Conservation (phyloP, 306 rosid species). For the Quercus cerris region DNA sequence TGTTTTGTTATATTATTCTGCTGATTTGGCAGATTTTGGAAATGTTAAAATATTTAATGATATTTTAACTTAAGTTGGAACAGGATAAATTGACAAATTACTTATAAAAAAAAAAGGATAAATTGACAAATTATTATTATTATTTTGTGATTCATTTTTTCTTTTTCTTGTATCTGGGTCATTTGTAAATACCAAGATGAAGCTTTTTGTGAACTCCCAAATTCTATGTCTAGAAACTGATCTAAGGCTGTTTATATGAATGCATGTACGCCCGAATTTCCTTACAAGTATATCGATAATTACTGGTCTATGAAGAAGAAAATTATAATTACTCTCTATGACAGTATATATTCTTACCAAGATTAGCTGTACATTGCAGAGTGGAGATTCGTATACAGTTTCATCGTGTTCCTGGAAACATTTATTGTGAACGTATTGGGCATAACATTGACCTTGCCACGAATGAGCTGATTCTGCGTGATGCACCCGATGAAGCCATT, state of each 20-base stretch:
- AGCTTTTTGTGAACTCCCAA: neutral
- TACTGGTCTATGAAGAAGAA: neutral
- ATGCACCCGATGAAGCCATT: conserved; percentile 83
- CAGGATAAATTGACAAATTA: neutral
- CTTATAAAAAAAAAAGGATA: no score
- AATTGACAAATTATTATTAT: neutral
- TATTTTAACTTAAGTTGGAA: neutral
- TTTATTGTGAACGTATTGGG: conserved; percentile 60
- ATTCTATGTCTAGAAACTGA: neutral
- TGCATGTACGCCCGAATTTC: neutral
- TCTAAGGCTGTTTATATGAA: neutral
- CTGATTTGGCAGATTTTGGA: neutral
- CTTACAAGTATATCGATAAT: neutral
- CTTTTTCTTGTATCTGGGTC: neutral
- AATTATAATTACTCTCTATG: neutral
- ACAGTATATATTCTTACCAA: conserved; percentile 9
- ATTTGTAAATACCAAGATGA: neutral
- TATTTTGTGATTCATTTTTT: neutral
- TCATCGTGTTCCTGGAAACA: conserved; percentile 72
- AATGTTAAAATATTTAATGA: neutral
- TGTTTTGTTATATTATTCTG: neutral
- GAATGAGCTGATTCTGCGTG: conserved; percentile 90
- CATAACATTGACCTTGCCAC: conserved; percentile 58
- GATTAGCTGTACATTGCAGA: conserved; percentile 45
- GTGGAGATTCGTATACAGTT: conserved; percentile 93